Conservation (phyloP, 495 filamentous ascomycete genomes). For the Talaromyces stipitatus region DNA sequence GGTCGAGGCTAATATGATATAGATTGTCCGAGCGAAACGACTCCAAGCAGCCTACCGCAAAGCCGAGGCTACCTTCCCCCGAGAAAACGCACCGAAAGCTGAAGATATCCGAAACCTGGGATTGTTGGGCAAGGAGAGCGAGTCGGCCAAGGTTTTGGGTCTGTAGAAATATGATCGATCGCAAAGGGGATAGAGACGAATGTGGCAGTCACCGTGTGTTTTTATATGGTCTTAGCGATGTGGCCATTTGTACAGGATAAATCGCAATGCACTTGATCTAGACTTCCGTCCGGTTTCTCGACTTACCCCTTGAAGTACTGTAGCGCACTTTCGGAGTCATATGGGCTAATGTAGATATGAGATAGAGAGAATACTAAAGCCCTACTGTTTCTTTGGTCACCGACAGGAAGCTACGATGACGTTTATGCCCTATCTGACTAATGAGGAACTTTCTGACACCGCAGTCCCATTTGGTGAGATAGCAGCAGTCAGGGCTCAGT, state of each 20-base stretch:
- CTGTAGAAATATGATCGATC: slow-evolving; percentile 2
- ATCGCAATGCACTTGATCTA: slow-evolving; percentile 3
- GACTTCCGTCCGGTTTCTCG: no score
- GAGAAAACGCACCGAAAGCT: slow-evolving; percentile 66
- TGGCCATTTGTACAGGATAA: slow-evolving; percentile 4
- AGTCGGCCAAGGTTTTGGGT: slow-evolving; percentile 56
- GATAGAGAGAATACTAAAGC: neutral
- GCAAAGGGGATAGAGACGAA: neutral
- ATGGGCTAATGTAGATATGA: neutral
- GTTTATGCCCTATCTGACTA: neutral
- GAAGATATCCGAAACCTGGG: slow-evolving; percentile 80
- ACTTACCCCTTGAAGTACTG: no score
- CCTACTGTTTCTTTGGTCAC: neutral
- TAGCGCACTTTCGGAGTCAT: neutral
- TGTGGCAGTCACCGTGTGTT: neutral
- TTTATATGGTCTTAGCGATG: neutral
- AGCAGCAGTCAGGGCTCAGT: no score
- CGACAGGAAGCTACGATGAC: neutral
- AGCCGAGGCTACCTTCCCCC: slow-evolving; percentile 63
- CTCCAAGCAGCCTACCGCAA: slow-evolving; percentile 86
- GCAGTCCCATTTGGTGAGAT: neutral
- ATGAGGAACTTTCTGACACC: neutral
- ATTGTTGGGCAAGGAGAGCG: slow-evolving; percentile 71
- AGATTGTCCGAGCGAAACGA: slow-evolving; percentile 70
- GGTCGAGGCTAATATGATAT: slow-evolving; percentile 1